phyloP scores from a whole-genome alignment of 768 basidiomycete species.

The Serpula lacrymans region DNA sequence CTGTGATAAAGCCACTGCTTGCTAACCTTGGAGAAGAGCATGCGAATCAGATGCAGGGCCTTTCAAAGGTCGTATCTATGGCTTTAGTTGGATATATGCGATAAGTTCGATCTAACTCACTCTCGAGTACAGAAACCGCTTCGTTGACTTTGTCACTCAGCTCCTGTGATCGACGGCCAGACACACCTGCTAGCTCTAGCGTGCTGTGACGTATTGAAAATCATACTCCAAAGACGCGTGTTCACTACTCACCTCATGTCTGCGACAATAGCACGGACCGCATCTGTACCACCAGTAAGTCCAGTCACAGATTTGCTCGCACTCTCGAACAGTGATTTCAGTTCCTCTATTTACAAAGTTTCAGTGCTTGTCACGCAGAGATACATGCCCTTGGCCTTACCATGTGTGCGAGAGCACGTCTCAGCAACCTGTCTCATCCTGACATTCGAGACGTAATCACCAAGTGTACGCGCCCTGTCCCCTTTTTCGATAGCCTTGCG shows the following conservation, averaged over 20 bases:
- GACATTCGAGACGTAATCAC: constrained; percentile 73
- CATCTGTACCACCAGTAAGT: constrained; percentile 57
- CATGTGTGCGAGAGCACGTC: constrained; percentile 64
- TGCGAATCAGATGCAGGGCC: constrained; percentile 51
- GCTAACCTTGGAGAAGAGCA: constrained; percentile 48
- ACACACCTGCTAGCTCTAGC: constrained; percentile 58
- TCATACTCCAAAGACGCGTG: constrained; percentile 1
- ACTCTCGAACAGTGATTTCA: constrained; percentile 50
- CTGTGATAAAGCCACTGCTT: not conserved
- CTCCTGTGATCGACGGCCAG: constrained; percentile 55
- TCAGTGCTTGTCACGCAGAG: not conserved
- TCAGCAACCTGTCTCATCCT: constrained; percentile 83
- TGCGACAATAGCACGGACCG: constrained; percentile 48
- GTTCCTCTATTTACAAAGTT: constrained; percentile 44
- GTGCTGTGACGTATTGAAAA: constrained; percentile 35
- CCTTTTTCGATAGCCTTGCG: constrained; percentile 71
- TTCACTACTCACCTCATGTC: constrained; percentile 40
- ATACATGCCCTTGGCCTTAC: constrained; percentile 34
- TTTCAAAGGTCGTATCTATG: constrained; percentile 11
- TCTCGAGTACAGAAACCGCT: constrained; percentile 48
- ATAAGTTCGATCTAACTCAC: constrained; percentile 32
- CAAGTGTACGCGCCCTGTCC: constrained; percentile 63
- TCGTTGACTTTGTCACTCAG: constrained; percentile 53
- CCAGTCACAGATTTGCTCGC: constrained; percentile 50
- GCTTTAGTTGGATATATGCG: no score